Base-by-base conservation (phyloP, 306 rosid genomes). In the Citrullus colocynthis region DNA sequence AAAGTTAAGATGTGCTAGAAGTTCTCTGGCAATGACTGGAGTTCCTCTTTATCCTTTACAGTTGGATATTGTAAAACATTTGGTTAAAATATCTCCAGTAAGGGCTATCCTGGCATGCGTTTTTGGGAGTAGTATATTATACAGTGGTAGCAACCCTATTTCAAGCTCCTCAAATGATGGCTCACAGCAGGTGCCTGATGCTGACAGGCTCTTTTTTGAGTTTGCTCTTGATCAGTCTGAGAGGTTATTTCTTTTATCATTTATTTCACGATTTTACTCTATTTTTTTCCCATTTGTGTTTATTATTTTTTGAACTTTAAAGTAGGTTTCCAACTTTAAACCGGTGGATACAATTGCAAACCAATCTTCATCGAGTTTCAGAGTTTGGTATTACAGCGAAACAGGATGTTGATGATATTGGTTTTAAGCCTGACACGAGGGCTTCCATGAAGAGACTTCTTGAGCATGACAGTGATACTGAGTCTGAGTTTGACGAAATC, bases 311-410 rank as follows among this genome's bases (percentile, higher is more conserved):
- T 75, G 77, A 82, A 63, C 56, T 84, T 54, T 70, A 74, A 59
- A 78, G 75, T 87, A 94, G 98, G 92, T 94, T 92, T 84, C 98
- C 97, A 64, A 94, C 98, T 81, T 82, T 94, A 82, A 94, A 94
- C 87, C 90, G 98, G 80, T 94, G 98, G 98, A 94, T 94, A 89
- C 98, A 94, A 81, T 90, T 92, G 95, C 98, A 94, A 85, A 94
- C 97, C 72, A 94, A 94, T 82, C 98, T 90, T 78, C 98, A 94
- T 83, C 90, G 97, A 82, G 98, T 94, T 85, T 91, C 98, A 48
- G 98, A 94, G 79, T 85, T 94, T 89, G 96, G 92, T 56, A 91
- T 92, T 81, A 87, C 90, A 65, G 73, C 86, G n/a, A 85, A 86
- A 83, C 96, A 88, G 85, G 88, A 87, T 84, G 80, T 85, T 41